Evolutionary conservation across 257 asterid species (phyloP).

Genomic region (Nicotiana paniculata): DNA sequence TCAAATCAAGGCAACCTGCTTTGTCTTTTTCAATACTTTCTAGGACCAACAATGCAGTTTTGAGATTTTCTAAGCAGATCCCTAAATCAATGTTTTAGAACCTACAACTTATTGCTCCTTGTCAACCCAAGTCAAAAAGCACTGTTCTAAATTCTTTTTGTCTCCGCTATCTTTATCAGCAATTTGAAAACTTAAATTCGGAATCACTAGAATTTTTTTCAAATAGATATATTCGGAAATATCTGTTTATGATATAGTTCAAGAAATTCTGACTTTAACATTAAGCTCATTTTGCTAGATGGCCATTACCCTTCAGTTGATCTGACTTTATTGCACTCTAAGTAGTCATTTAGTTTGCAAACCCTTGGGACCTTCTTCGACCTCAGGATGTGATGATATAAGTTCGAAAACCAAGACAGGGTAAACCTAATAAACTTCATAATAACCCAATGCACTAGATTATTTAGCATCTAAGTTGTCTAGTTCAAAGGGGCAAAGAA

Average conservation of each 20-base stretch:
- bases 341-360: too few relatives aligned
- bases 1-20: too few relatives aligned
- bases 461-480: not conserved
- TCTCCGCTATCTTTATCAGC: not conserved
- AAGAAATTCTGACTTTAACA: not conserved
- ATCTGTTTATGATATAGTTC: too few relatives aligned
- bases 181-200: not conserved
- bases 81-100: too few relatives aligned
- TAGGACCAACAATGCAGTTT: too few relatives aligned
- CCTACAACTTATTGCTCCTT: not conserved
- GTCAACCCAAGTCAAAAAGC: not conserved
- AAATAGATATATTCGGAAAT: not conserved
- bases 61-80: too few relatives aligned
- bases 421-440: not conserved
- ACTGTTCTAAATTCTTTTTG: not conserved
- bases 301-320: not conserved
- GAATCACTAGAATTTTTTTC: not conserved
- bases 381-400: not conserved
- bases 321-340: not conserved
- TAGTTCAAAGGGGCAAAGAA: not conserved
- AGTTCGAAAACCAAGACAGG: not conserved
- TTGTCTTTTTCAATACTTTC: too few relatives aligned
- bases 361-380: too few relatives aligned
- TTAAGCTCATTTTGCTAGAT: not conserved
- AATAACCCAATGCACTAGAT: not conserved